Base-by-base conservation (phyloP, 2,329 filamentous ascomycete species). In the Pseudocercospora ulei region DNA sequence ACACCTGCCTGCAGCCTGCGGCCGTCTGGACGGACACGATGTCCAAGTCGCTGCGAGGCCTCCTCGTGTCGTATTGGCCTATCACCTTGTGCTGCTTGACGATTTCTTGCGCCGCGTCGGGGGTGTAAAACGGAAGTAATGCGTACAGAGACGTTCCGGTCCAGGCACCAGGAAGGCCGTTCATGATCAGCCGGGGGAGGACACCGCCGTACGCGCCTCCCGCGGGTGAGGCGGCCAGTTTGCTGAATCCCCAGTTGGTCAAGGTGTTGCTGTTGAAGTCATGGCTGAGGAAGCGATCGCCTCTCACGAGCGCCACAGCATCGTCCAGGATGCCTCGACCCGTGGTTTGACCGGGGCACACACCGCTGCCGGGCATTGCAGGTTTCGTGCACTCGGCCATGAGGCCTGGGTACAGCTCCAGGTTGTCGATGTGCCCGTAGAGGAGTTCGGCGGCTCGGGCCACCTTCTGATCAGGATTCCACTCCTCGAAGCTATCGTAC, bases 391-490 rank as follows among this genome's bases (percentile, higher is more conserved):
- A 65, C 54, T 77, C 73, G 5, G 70, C 63, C 50, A 75, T 66
- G 4, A 76, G 51, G 7, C 73, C 73, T 2, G 73, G 73, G 47
- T 76, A 76, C 4, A 78, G 57, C 51, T 78, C 73, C 7, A 78
- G 53, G 18, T 71, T 71, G 41, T 63, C 57, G 16, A 59, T 57
- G 69, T 74, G 55, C 62, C 72, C 45, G 60, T 65, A 47, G 62
- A 69, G 57, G 68, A 70, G 50, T 65, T 71, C 57, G 3, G 59
- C 59, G 7, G 56, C 51, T 36, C 57, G 52, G 19, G 62, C 58
- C 28, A 58, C 55, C 13, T 62, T 57, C 20, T 56, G 54, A 35
- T 65, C 59, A 11, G 55, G 49, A 20, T 53, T 54, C 59, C 59
- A 62, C 9, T 56, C 52, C 35, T 56, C 50, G 44, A 62, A 62